phyloP scores from a whole-genome alignment of 805 yeast species.

The Nakazawaea siamensis region DNA sequence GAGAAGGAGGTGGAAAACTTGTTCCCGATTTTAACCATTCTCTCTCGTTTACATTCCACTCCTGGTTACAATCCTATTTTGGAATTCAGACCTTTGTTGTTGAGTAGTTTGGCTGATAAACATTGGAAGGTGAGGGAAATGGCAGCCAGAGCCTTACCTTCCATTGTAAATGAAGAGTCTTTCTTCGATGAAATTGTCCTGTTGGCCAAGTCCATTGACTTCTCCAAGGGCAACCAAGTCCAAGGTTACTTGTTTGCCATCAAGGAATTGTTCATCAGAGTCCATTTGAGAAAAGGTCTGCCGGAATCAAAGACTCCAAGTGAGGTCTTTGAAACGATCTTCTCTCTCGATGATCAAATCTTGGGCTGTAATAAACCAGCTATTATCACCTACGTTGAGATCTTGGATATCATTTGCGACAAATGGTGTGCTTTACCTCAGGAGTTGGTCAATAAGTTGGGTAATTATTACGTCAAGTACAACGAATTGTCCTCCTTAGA shows the following conservation, averaged over 20 bases:
- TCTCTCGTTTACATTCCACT: slow-evolving; percentile 60
- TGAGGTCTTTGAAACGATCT: slow-evolving; percentile 7
- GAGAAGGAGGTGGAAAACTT: slow-evolving; percentile 44
- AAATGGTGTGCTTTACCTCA: slow-evolving; percentile 7
- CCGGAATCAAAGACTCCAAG: slow-evolving; percentile 1
- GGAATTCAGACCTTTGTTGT: slow-evolving; percentile 42
- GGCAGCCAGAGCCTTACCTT: slow-evolving; percentile 65
- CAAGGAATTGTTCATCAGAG: slow-evolving; percentile 22
- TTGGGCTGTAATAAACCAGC: slow-evolving; percentile 22
- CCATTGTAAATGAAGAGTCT: slow-evolving; percentile 30
- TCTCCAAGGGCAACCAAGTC: slow-evolving; percentile 29
- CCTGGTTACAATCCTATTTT: slow-evolving; percentile 43
- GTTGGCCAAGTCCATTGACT: slow-evolving; percentile 15
- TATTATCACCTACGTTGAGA: slow-evolving; percentile 25
- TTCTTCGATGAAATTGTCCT: slow-evolving; percentile 20
- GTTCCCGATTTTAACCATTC: slow-evolving; percentile 67
- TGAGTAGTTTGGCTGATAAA: slow-evolving; percentile 38
- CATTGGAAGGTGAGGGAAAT: slow-evolving; percentile 85
- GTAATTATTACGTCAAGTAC: slow-evolving; percentile 27
- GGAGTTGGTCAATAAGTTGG: slow-evolving; percentile 17
- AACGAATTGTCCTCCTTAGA: slow-evolving; percentile 22
- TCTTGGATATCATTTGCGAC: slow-evolving; percentile 13
- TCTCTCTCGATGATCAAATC: slow-evolving; percentile 9
- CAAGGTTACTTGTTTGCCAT: slow-evolving; percentile 59
- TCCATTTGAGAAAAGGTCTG: background rate